phyloP scores from a whole-genome alignment of 2,329 filamentous ascomycete species.

The Leptographium flavum region DNA sequence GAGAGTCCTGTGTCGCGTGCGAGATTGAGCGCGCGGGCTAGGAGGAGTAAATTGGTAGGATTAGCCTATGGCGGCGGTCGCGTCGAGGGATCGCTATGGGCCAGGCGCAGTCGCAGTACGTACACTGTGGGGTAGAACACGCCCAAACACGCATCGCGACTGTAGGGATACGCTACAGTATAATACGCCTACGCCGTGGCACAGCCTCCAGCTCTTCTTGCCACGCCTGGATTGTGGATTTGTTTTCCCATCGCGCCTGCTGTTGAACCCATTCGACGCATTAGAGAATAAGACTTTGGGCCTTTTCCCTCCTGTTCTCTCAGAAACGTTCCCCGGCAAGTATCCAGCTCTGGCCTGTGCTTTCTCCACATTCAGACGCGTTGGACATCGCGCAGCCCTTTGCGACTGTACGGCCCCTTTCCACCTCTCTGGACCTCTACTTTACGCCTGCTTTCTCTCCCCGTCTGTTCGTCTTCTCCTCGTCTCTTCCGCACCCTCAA shows the following conservation, averaged over 20 bases:
- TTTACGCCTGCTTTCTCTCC: not conserved
- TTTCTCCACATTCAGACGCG: not conserved
- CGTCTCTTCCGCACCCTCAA: not conserved
- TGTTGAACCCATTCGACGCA: too few species aligned
- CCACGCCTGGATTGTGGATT: not conserved
- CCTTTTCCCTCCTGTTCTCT: not conserved
- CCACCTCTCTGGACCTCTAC: too few species aligned
- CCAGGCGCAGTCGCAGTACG: too few species aligned
- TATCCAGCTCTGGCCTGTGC: too few species aligned
- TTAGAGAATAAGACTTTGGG: too few species aligned
- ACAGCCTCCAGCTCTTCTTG: not conserved
- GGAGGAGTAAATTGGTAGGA: too few species aligned
- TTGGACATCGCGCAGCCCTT: not conserved
- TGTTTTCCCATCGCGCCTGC: too few species aligned
- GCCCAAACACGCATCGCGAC: constrained; percentile 4
- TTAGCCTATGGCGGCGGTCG: not conserved
- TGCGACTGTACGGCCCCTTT: too few species aligned
- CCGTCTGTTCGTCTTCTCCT: not conserved
- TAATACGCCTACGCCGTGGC: not conserved
- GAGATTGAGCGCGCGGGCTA: too few species aligned
- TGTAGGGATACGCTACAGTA: too few species aligned
- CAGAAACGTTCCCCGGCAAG: too few species aligned
- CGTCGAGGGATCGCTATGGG: not conserved
- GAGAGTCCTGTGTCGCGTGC: not conserved
- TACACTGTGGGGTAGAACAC: constrained; percentile 2